Evolutionary conservation across 352 stramenopile species (phyloP), one percentile per base, ranked within the genome.

Genomic region (Globisporangium cystogenes): DNA sequence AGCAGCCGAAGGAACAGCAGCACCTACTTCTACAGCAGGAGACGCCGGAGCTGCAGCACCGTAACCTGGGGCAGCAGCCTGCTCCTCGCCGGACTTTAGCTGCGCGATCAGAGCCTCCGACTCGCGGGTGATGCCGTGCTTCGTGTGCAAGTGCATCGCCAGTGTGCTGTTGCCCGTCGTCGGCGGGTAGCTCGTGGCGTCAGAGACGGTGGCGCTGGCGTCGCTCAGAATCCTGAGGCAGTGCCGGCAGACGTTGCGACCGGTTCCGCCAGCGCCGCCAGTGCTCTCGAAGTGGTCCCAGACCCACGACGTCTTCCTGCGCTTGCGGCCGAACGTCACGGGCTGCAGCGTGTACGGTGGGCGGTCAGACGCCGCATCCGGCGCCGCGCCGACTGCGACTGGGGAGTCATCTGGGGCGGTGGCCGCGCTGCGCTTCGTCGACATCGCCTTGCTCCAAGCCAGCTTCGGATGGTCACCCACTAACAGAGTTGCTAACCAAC

Each of bases 241-340:
- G 14, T 37, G 33, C 11, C 33, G 33, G 33, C 33, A 37, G 33
- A 37, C 14, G 33, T 37, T 37, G 33, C 42, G 37, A 29, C 2
- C 26, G 26, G 26, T 29, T 29, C 26, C 26, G 26, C 26, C 26
- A 29, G 3, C 26, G 26, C 36, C 49, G 37, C 16, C 49, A 18
- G 37, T n/a, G 24, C n/a, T 20, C 24, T 37, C 29, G 24, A 58
- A 58, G 52, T 58, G 52, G 33, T 58, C 35, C 31, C 43, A 58
- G 15, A 58, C 52, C 52, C 52, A 58, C 29, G 52, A 58, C 41
- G 41, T 58, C 23, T 58, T 50, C 42, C 51, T 58, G 42, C 52
- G 52, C 52, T 58, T 58, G 42, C 52, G 52, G 31, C 16, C 23
- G 15, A 44, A 18, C 33, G 20, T 12, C 49, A 55, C 49, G n/a